Conservation (phyloP, 768 basidiomycete species). For the Crassisporium funariophilum region DNA sequence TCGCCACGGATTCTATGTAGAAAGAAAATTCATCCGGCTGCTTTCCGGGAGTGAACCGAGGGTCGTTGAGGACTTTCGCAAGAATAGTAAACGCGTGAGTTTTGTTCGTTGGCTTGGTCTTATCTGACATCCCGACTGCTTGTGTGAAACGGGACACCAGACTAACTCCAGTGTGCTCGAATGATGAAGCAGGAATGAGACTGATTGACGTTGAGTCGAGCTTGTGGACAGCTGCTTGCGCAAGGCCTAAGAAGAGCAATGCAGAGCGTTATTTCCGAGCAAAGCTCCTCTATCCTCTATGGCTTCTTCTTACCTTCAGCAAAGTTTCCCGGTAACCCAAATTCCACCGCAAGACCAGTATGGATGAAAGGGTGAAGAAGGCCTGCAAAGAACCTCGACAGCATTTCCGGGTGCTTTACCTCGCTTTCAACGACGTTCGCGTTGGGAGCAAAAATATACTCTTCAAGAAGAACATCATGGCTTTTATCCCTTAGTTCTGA, state of each 20-base stretch:
- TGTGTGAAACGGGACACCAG: slow-evolving; percentile 17
- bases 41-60: background rate
- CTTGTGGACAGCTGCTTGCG: slow-evolving; percentile 17
- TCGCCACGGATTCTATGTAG: slow-evolving; percentile 9
- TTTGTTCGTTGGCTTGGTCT: background rate
- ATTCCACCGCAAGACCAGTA: slow-evolving; percentile 57
- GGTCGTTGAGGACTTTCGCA: slow-evolving; percentile 17
- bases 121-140: slow-evolving; percentile 7
- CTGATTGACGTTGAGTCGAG: background rate
- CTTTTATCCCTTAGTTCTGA: slow-evolving; percentile 41
- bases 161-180: slow-evolving; percentile 1
- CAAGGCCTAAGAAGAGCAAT: slow-evolving; percentile 15
- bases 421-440: slow-evolving; percentile 40
- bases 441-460: slow-evolving; percentile 53
- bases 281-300: background rate
- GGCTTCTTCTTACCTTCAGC: slow-evolving; percentile 45
- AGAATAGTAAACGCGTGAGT: slow-evolving; percentile 22
- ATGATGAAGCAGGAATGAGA: slow-evolving; percentile 5
- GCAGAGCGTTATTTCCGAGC: background rate
- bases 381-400: slow-evolving; percentile 48
- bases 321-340: slow-evolving; percentile 49
- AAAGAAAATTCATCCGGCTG: slow-evolving; percentile 5
- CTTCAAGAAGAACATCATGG: slow-evolving; percentile 45
- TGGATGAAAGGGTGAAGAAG: slow-evolving; percentile 67
- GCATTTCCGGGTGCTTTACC: slow-evolving; percentile 38